Percentiles rank a stretch among this genome's conserved stretches.
Evolutionary conservation across 805 yeast species (phyloP).

Genomic region (Maudiozyma barnettii): DNA sequence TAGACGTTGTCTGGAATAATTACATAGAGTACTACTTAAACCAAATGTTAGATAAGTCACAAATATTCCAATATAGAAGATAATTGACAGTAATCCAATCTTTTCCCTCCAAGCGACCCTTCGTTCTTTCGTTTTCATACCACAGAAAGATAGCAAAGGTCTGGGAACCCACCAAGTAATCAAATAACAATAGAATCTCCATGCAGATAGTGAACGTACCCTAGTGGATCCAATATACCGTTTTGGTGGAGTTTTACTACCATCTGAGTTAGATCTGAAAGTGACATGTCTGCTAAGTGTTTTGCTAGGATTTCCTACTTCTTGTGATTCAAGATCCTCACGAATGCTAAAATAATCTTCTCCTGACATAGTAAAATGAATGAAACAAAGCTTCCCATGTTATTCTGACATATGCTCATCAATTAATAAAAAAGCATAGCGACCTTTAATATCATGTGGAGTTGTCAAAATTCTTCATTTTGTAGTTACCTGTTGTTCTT

Average conservation of each 20-base stretch:
- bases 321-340: neutral
- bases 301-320: neutral
- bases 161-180: slow-evolving; percentile 92
- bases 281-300: neutral
- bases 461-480: no score
- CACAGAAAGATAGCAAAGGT: slow-evolving; percentile 47
- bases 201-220: slow-evolving; percentile 29
- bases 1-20: slow-evolving; percentile 24
- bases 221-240: neutral
- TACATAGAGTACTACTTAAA: slow-evolving; percentile 74
- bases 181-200: slow-evolving; percentile 73
- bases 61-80: slow-evolving; percentile 60
- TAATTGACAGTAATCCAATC: slow-evolving; percentile 71
- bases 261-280: neutral
- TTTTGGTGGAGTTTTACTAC: neutral
- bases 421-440: no score
- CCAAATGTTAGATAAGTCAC: slow-evolving; percentile 89
- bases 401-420: no score
- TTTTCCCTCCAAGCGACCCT: slow-evolving; percentile 98
- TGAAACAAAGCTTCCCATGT: no score
- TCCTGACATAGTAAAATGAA: neutral
- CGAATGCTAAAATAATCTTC: neutral
- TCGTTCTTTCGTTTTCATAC: slow-evolving; percentile 67
- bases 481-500: no score
- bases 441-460: no score